Conservation (phyloP, 352 stramenopile genomes). For the Phytophthora sp. region DNA sequence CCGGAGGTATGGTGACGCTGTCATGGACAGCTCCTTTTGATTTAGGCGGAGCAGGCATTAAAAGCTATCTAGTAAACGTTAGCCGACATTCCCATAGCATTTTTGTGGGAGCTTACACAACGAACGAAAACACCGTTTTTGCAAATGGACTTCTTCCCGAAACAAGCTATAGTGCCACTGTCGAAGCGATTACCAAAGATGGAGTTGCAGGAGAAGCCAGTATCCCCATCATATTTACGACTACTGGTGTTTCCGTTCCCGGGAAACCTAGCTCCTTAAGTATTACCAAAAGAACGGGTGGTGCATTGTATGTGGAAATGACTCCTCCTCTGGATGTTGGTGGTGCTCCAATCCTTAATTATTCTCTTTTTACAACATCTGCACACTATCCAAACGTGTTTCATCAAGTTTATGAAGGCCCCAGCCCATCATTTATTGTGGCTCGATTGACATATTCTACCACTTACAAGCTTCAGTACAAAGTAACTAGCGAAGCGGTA, state of each 20-base stretch:
- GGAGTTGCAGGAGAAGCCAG: slow-evolving; percentile 33
- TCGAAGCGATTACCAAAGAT: slow-evolving; percentile 44
- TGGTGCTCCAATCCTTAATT: slow-evolving; percentile 34
- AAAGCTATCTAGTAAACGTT: slow-evolving; percentile 39
- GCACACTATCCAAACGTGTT: slow-evolving; percentile 46
- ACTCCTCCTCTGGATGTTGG: slow-evolving; percentile 42
- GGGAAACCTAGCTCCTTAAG: slow-evolving; percentile 37
- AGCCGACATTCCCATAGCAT: background rate
- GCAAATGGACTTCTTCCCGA: slow-evolving; percentile 39
- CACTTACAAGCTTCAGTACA: slow-evolving; percentile 54
- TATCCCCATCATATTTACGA: slow-evolving; percentile 25
- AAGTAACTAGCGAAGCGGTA: slow-evolving; percentile 44
- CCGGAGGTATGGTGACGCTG: slow-evolving; percentile 51
- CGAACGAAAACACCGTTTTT: background rate
- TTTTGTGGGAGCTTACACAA: slow-evolving; percentile 4
- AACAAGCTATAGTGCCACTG: slow-evolving; percentile 38
- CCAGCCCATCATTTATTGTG: slow-evolving; percentile 20
- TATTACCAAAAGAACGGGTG: slow-evolving; percentile 41
- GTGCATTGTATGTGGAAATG: slow-evolving; percentile 48
- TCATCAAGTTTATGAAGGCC: slow-evolving; percentile 45
- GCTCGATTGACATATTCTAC: slow-evolving; percentile 46
- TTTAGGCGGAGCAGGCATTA: slow-evolving; percentile 41
- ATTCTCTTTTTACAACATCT: slow-evolving; percentile 38
- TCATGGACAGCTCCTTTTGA: slow-evolving; percentile 53
- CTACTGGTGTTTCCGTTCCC: slow-evolving; percentile 37